Percentiles rank a stretch among this genome's conserved stretches.
These are phyloP conservation scores for Didymellaceae sp. DNA, from an alignment of 2,329 filamentous ascomycete genomes.

Conservation along the genomic window DNA sequence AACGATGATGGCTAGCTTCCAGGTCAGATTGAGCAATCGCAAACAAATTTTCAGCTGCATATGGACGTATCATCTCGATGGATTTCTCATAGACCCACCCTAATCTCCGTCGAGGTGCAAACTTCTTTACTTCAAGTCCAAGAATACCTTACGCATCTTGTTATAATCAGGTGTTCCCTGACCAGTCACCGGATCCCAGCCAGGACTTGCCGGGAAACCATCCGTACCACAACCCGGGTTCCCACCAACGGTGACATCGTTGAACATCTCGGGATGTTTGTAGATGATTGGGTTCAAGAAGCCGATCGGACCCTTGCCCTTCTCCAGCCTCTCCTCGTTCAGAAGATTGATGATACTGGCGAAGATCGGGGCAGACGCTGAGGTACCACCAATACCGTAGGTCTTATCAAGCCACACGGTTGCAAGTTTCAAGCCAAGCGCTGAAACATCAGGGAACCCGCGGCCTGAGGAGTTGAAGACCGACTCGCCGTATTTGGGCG, in stretches of 20 bases:
- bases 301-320: slow-evolving; percentile 57
- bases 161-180: slow-evolving; percentile 24
- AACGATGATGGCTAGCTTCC: too few species aligned
- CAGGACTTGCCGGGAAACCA: slow-evolving; percentile 32
- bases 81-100: too few species aligned
- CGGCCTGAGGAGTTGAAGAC: slow-evolving; percentile 52
- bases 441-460: slow-evolving; percentile 66
- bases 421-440: slow-evolving; percentile 58
- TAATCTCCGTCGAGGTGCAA: too few species aligned
- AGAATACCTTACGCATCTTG: slow-evolving; percentile 26
- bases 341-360: slow-evolving; percentile 64
- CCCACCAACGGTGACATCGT: slow-evolving; percentile 49
- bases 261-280: slow-evolving; percentile 49
- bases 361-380: slow-evolving; percentile 63
- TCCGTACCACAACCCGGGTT: slow-evolving; percentile 42
- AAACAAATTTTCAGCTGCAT: too few species aligned
- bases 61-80: too few species aligned
- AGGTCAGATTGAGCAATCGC: too few species aligned
- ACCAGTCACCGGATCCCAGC: slow-evolving; percentile 41
- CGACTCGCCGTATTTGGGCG: slow-evolving; percentile 14
- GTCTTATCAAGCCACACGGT: slow-evolving; percentile 46
- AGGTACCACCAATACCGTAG: slow-evolving; percentile 54
- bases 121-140: slow-evolving; percentile 11
- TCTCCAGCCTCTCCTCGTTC: slow-evolving; percentile 63
- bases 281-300: slow-evolving; percentile 67